Evolutionary conservation across 768 basidiomycete genomes (phyloP), one percentile per base, ranked within the genome.

Genomic region (Porpolomopsis calyptriformis): DNA sequence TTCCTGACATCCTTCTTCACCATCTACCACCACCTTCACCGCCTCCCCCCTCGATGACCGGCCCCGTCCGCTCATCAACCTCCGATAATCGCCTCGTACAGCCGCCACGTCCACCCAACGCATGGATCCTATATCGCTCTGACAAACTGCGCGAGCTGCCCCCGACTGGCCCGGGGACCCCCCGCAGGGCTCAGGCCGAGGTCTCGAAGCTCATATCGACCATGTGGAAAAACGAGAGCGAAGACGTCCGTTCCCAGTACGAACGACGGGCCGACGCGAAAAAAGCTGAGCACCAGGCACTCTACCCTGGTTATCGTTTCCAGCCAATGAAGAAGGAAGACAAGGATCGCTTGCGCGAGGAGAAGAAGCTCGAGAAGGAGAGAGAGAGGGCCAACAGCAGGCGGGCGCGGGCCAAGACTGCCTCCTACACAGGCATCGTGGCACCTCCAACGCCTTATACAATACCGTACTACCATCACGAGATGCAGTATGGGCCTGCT

Each of bases 81-180:
- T n/a, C 16, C 44, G 40, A 53, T 19, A 26, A 40, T 27, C 38
- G 10, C 40, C 18, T 34, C 24, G 49, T 62, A 14, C 62, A 69
- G 46, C 68, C 72, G 4, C 80, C 82, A 8, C 73, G 87, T 0
- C 86, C 87, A 2, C 77, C 80, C 8, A 90, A 89, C 57, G 79
- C 86, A 0, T 90, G 85, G 84, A 89, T 90, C 48, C 52, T 89
- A 12, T 90, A 84, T 61, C 77, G 87, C 34, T 76, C 81, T 2
- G 71, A 77, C 50, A 77, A 73, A 55, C 65, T 76, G 35, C 63
- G 60, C 49, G 58, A 64, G 9, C 58, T 80, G 43, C 64, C 67
- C 14, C 64, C 66, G 34, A 51, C 59, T 20, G 47, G 52, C 27
- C 60, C 59, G 20, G 65, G 60, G 16, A 53, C 57, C 56, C 58